A percentile compares a stretch with the other conserved stretches of the same genome.
Evolutionary conservation across 495 filamentous ascomycete genomes (phyloP).

Genomic region (Evernia prunastri): DNA sequence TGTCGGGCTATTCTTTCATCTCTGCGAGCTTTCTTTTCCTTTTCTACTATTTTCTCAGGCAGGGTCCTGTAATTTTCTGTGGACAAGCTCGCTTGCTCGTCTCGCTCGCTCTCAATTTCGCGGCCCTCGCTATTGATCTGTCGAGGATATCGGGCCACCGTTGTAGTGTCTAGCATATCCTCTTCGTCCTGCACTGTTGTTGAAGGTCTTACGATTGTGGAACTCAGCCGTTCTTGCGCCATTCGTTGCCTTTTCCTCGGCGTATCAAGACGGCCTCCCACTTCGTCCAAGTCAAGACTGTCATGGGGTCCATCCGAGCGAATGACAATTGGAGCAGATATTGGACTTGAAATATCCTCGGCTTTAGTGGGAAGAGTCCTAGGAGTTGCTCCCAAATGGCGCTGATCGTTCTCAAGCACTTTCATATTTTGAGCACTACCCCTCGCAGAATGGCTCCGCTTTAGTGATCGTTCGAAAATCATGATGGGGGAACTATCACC

Average conservation of each 20-base stretch:
- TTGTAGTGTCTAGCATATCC: not conserved
- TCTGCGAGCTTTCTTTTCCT: not conserved
- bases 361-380: slow-evolving; percentile 22
- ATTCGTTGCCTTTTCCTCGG: slow-evolving; percentile 47
- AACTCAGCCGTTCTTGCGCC: slow-evolving; percentile 7
- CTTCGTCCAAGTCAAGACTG: slow-evolving; percentile 71
- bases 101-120: not conserved
- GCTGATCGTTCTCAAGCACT: slow-evolving; percentile 7
- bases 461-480: slow-evolving; percentile 26
- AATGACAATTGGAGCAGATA: not conserved
- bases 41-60: not conserved
- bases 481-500: slow-evolving; percentile 25
- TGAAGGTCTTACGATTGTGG: slow-evolving; percentile 1
- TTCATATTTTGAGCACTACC: not conserved
- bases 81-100: not conserved
- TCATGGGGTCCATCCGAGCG: slow-evolving; percentile 11
- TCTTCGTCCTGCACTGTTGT: not conserved
- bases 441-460: slow-evolving; percentile 20
- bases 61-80: not conserved
- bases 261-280: slow-evolving; percentile 54
- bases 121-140: not conserved
- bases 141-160: not conserved
- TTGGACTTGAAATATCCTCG: slow-evolving; percentile 23
- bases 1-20: slow-evolving; percentile 1
- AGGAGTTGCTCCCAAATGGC: not conserved